Evolutionary conservation across 768 basidiomycete species (phyloP).

Genomic region (Tylopilus vinaceipallidus): DNA sequence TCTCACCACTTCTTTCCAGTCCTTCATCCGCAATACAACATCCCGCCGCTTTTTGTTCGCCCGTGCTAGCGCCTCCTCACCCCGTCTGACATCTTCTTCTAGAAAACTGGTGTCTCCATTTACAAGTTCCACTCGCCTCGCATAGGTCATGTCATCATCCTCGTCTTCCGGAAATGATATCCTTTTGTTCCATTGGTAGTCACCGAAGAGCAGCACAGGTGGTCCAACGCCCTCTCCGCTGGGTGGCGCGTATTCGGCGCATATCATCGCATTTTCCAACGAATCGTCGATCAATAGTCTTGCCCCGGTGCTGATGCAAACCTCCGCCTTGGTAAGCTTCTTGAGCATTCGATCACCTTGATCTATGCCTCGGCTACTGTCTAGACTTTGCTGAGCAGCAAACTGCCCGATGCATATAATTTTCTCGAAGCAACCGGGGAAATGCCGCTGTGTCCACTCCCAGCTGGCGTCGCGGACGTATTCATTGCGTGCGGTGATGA

Average conservation of each 20-base stretch:
- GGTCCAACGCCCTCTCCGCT: slow-evolving; percentile 31
- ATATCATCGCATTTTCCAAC: slow-evolving; percentile 69
- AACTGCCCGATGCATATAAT: slow-evolving; percentile 78
- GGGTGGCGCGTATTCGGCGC: slow-evolving; percentile 35
- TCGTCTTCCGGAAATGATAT: slow-evolving; percentile 45
- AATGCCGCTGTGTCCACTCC: slow-evolving; percentile 64
- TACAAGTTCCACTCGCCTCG: slow-evolving; percentile 42
- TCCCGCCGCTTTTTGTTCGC: slow-evolving; percentile 41
- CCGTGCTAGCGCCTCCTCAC: slow-evolving; percentile 39
- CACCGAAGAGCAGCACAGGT: slow-evolving; percentile 69
- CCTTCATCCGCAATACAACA: slow-evolving; percentile 51
- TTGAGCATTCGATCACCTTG: slow-evolving; percentile 41
- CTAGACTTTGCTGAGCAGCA: slow-evolving; percentile 41
- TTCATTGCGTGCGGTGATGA: slow-evolving; percentile 71
- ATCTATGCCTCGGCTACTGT: slow-evolving; percentile 5
- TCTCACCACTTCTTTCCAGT: slow-evolving; percentile 59
- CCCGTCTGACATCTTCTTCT: slow-evolving; percentile 40
- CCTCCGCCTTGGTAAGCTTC: slow-evolving; percentile 69
- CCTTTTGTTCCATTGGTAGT: slow-evolving; percentile 74
- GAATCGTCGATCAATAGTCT: slow-evolving; percentile 78
- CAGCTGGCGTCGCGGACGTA: slow-evolving; percentile 56
- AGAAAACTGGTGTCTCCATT: slow-evolving; percentile 55
- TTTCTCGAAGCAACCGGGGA: slow-evolving; percentile 59
- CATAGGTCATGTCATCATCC: slow-evolving; percentile 53
- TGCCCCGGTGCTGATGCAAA: slow-evolving; percentile 63